Base-by-base conservation (phyloP, 352 stramenopile species). In the Globisporangium alternatum region DNA sequence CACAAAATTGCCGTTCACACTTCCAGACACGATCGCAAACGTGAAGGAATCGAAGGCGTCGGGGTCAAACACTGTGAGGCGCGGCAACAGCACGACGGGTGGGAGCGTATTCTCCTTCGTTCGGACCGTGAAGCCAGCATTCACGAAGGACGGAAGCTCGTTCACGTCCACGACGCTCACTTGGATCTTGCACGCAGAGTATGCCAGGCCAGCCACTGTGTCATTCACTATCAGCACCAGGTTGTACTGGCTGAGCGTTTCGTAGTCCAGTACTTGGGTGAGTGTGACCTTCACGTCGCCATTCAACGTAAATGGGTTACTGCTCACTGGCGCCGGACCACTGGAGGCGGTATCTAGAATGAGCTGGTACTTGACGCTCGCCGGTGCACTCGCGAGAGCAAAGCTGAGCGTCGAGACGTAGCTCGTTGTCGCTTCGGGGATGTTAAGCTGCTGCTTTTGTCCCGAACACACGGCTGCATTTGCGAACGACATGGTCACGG, bases 81-180 rank as follows among this genome's bases (percentile, higher is more conserved):
- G 37, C 33, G 77, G 71, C 12, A 25, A 9, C 17, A 89, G 10
- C 12, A 62, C 72, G 12, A 77, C 45, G 0, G 74, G 80, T 2
- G 70, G 68, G 5, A 83, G 48, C 1, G 39, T 21, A 60, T 87
- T 84, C 56, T 89, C 80, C 22, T 75, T 75, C 13, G 81, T 70
- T 15, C 25, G 48, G 28, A 71, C 59, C 22, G 66, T 63, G 19
- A 65, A 56, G 21, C 57, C 41, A 6, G 62, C 59, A 61, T 70
- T 72, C 1, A 56, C 66, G n/a, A 87, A 65, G 3, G 51, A 31
- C 1, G 78, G 80, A 8, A 72, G 28, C 62, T 89, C 80, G 33
- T 89, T 89, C 12, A 84, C 64, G 39, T 89, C 78, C 3, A 74
- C 33, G 13, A 89, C 77, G 45, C 67, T 65, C 39, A 84, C 66